Percentiles rank a stretch among this genome's conserved stretches.
phyloP scores from a whole-genome alignment of 768 basidiomycete species.

The Trametes meyenii region DNA sequence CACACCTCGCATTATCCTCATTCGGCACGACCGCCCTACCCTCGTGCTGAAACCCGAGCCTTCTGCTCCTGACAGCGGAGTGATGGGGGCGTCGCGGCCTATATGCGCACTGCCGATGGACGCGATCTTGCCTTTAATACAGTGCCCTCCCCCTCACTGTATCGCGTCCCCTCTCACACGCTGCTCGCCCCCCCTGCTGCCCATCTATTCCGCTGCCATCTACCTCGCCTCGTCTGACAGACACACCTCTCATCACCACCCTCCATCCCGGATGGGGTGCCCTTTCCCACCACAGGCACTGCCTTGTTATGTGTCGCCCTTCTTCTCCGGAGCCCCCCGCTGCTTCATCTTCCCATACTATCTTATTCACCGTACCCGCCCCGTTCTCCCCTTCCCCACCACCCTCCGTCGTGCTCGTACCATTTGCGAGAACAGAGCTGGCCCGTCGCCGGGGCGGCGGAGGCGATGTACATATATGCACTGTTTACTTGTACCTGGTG shows the following conservation, averaged over 20 bases:
- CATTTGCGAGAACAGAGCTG: neutral
- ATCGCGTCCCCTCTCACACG: neutral
- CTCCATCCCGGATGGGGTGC: neutral
- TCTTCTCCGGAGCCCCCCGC: neutral
- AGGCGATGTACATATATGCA: slow-evolving; percentile 3
- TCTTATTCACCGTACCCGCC: slow-evolving; percentile 2
- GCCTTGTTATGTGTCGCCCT: neutral
- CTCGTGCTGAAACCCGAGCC: no score
- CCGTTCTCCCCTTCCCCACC: neutral
- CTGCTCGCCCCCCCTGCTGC: neutral
- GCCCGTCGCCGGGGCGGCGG: neutral
- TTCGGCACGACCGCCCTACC: no score
- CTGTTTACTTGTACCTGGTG: neutral
- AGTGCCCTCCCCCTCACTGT: no score
- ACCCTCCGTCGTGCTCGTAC: neutral
- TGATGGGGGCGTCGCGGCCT: no score
- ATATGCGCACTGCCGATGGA: no score
- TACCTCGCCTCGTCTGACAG: neutral
- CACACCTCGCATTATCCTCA: no score
- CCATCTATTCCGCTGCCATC: neutral
- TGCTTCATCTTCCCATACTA: slow-evolving; percentile 2
- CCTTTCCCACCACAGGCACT: neutral
- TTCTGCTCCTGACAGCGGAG: no score
- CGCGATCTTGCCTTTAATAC: no score
- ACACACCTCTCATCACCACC: neutral